phyloP scores from a whole-genome alignment of 192 early-diverging fungal genomes.

The Spizellomyces punctatus region DNA sequence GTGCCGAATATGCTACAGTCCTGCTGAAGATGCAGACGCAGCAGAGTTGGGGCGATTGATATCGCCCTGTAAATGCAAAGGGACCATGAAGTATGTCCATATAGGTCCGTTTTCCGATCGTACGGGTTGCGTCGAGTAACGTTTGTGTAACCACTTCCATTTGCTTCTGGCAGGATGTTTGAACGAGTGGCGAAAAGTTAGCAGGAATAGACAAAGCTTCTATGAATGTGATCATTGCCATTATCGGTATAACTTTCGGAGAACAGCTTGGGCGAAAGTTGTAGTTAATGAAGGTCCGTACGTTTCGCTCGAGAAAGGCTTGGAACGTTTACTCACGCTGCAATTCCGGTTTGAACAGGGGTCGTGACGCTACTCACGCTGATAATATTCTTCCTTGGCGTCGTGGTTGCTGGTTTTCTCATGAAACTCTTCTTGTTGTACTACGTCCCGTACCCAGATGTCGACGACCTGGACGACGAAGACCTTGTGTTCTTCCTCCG shows the following conservation, averaged over 20 bases:
- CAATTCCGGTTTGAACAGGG: background rate
- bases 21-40: conserved; percentile 39
- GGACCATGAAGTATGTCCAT: conserved; percentile 54
- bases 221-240: conserved; percentile 65
- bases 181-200: conserved; percentile 56
- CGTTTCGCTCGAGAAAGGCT: background rate
- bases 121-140: background rate
- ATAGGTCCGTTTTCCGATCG: conserved; percentile 13
- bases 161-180: conserved; percentile 54
- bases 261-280: conserved; percentile 53
- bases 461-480: conserved; percentile 7
- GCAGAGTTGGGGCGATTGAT: conserved; percentile 52
- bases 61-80: conserved; percentile 61
- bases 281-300: conserved; percentile 51
- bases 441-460: background rate
- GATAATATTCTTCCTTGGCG: conserved; percentile 5
- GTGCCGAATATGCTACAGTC: conserved; percentile 56
- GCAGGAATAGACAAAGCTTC: conserved; percentile 55
- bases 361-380: conserved; percentile 23
- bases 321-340: background rate
- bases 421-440: conserved; percentile 15
- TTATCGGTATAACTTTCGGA: conserved; percentile 55
- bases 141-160: no score
- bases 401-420: conserved; percentile 10
- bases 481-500: conserved; percentile 6